These are phyloP conservation scores for Fusarium sterilihyphosum DNA, from an alignment of 2,329 filamentous ascomycete genomes.

Conservation along the genomic window DNA sequence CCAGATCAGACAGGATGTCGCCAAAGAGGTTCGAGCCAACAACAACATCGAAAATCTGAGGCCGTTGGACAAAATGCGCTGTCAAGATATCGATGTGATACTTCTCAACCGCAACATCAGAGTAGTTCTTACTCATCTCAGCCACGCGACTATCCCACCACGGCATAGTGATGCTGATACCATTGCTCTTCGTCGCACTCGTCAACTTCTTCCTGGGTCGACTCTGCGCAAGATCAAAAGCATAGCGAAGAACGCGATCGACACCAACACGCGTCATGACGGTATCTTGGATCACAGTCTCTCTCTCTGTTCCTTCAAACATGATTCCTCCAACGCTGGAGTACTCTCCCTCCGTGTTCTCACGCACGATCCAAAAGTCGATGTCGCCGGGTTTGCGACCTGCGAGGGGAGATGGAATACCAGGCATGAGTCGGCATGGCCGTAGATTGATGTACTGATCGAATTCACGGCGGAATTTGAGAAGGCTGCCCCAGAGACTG, in stretches of 20 bases:
- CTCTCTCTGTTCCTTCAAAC: constrained; percentile 67
- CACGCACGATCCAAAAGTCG: constrained; percentile 73
- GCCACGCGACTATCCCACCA: constrained; percentile 72
- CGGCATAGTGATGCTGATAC: constrained; percentile 74
- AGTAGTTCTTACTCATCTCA: constrained; percentile 64
- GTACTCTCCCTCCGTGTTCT: constrained; percentile 76
- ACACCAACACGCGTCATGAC: constrained; percentile 71
- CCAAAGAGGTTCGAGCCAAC: constrained; percentile 72
- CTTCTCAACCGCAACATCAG: constrained; percentile 69
- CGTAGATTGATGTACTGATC: constrained; percentile 77
- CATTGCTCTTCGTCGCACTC: constrained; percentile 74
- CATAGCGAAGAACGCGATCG: constrained; percentile 70
- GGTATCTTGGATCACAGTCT: constrained; percentile 69
- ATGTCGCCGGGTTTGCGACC: constrained; percentile 66
- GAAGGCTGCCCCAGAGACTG: constrained; percentile 72
- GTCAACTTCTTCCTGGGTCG: constrained; percentile 69
- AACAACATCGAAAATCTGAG: constrained; percentile 69
- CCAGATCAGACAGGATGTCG: constrained; percentile 77
- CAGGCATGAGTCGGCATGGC: constrained; percentile 69
- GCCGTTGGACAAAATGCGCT: constrained; percentile 69
- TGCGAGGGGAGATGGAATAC: constrained; percentile 66
- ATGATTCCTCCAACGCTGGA: constrained; percentile 72
- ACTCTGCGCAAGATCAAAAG: constrained; percentile 69
- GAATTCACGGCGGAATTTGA: constrained; percentile 73
- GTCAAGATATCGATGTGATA: constrained; percentile 76